Evolutionary conservation across 225 moss, liverwort and hornwort species (phyloP), one percentile per base, ranked within the genome.

Genomic region (Asterella californica): DNA sequence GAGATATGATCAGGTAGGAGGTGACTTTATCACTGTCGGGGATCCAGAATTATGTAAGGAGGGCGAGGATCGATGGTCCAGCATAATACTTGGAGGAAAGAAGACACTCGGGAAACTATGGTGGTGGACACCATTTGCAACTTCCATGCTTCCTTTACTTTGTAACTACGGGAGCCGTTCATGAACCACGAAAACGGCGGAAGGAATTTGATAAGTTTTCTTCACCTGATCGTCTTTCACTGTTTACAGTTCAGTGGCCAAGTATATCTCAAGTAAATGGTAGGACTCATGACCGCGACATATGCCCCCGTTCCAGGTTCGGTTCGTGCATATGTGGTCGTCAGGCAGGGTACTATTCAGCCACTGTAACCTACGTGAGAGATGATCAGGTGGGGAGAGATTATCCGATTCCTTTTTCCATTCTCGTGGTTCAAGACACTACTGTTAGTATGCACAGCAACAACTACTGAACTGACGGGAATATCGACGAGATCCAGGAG

Each of bases 381-480:
- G 77, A 77, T 47, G 38, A 77, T 77, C 77, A 77, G 77, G 61
- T 77, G 77, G 47, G 32, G 63, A 77, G 45, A 38, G n/a, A 61
- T 77, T 77, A 29, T 77, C 77, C 63, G 22, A 77, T 15, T 63
- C 62, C 77, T 61, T 46, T 18, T 30, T 77, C 77, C 62, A 45
- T 77, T 77, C 46, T 64, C 77, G 46, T 64, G 63, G 36, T 63
- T 57, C 55, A 27, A 74, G 34, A 53, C 29, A 32, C 5, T 19
- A 48, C 27, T 42, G 7, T 42, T 42, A 60, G 21, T 2, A 60
- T 7, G n/a, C 0, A 60, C 15, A 22, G n/a, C 60, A 4, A 24
- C 22, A 60, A 60, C 19, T 2, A 25, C 60, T n/a, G 60, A 21
- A 4, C n/a, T 61, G 60, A 42, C 42, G 42, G n/a, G 17, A 19